phyloP scores from a whole-genome alignment of 2,329 filamentous ascomycete species.

The Aspergillus viridinutans region DNA sequence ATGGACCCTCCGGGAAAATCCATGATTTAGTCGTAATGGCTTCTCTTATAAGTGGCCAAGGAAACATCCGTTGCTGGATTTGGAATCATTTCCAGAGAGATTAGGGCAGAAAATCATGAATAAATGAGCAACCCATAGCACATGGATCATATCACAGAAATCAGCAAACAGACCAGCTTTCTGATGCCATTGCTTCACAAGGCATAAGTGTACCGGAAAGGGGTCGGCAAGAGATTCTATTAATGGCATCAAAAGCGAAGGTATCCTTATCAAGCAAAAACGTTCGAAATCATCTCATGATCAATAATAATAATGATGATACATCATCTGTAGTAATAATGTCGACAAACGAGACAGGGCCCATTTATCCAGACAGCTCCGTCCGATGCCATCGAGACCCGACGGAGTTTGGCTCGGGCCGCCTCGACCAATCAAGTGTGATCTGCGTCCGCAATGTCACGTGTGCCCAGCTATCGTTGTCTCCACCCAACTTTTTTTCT shows the following conservation, averaged over 20 bases:
- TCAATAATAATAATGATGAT: not conserved
- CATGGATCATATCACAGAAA: slow-evolving; percentile 15
- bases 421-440: slow-evolving; percentile 28
- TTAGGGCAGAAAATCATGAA: slow-evolving; percentile 6
- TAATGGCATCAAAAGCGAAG: not conserved
- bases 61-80: slow-evolving; percentile 18
- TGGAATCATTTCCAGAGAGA: slow-evolving; percentile 33
- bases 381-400: slow-evolving; percentile 17
- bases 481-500: slow-evolving; percentile 21
- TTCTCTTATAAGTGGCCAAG: slow-evolving; percentile 25
- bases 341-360: slow-evolving; percentile 5
- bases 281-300: not conserved
- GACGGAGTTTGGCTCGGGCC: slow-evolving; percentile 31
- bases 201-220: slow-evolving; percentile 1
- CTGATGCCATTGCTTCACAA: slow-evolving; percentile 14
- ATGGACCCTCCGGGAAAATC: slow-evolving; percentile 41
- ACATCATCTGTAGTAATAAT: not conserved
- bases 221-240: not conserved
- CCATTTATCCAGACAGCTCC: slow-evolving; percentile 6
- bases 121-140: slow-evolving; percentile 16
- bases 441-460: slow-evolving; percentile 21
- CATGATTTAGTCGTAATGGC: slow-evolving; percentile 32
- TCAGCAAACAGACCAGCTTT: slow-evolving; percentile 18
- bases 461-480: slow-evolving; percentile 27
- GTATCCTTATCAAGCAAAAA: not conserved